Evolutionary conservation across 2,329 filamentous ascomycete species (phyloP).

Genomic region (Arthrobotrys entomopaga): DNA sequence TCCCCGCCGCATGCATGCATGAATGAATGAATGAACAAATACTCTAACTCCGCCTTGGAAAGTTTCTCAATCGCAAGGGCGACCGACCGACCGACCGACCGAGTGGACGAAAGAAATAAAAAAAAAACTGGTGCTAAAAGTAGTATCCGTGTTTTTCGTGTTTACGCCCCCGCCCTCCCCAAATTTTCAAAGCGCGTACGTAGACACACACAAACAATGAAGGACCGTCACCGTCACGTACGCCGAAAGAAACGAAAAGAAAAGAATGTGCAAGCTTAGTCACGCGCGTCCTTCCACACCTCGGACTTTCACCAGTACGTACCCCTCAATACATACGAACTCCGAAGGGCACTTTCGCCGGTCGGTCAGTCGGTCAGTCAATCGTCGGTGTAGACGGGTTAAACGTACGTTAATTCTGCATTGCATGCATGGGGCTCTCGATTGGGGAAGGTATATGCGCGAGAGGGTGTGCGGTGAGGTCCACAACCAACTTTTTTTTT

Average conservation of each 20-base stretch:
- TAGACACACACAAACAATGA: not conserved
- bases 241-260: conserved; percentile 6
- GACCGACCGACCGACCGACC: too few species aligned
- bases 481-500: not conserved
- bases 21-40: not conserved
- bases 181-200: not conserved
- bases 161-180: not conserved
- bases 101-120: not conserved
- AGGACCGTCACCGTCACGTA: conserved; percentile 1
- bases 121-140: conserved; percentile 1
- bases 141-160: conserved; percentile 22
- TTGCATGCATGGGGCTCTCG: not conserved
- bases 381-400: conserved; percentile 1
- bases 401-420: too few species aligned
- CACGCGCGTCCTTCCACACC: too few species aligned
- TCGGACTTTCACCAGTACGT: too few species aligned
- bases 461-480: not conserved
- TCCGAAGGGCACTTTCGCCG: too few species aligned
- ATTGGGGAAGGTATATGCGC: conserved; percentile 12
- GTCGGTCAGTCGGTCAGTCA: too few species aligned
- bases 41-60: too few species aligned
- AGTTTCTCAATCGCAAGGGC: not conserved
- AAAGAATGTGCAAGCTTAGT: too few species aligned
- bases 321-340: too few species aligned
- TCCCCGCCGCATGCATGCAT: not conserved